Evolutionary conservation across 179 eudicot species (phyloP), one percentile per base, ranked within the genome.

Genomic region (Sideroxylon spinosum): DNA sequence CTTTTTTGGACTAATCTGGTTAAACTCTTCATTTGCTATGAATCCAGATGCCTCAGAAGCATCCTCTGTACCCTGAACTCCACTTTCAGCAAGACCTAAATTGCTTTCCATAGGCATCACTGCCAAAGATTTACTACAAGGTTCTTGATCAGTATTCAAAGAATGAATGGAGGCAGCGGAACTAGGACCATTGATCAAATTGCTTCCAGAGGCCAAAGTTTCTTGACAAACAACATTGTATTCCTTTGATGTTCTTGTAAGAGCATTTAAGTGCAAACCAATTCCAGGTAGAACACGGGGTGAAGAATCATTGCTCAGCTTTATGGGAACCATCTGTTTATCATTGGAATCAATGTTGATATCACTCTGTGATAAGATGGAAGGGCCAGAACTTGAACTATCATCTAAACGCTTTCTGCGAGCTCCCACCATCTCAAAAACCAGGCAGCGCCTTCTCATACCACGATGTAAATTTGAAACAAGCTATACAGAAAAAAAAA

Each of bases 231-330:
- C 70, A 76, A 75, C 76, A 75, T 82, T 86, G 66, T 76, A 77
- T 73, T 85, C 91, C 83, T 82, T 84, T 68, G 97, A 82, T 73
- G 92, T 84, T 72, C 88, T 77, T 59, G 98, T 92, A 61, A 95
- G 87, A 75, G 98, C 90, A 87, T 95, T 95, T 60, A 95, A 84
- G 83, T 95, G 98, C 88, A 95, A 87, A 70, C 98, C 98, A 71
- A 95, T 93, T 57, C 97, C 92, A 57, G 97, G 90, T 50, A 92
- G 69, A 49, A 85, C 68, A 76, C 88, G 32, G 76, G 84, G 80
- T n/a, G 91, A 77, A 66, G 97, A 82, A 71, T 88, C 91, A 73
- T 80, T 84, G 73, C 81, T 78, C 48, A 85, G 75, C 75, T 85
- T 88, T 49, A 67, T 62, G 25, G 84, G 71, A 82, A 79, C 80